Evolutionary conservation across 164 flowering plant genomes (phyloP).

Genomic region (Aristolochia californica): DNA sequence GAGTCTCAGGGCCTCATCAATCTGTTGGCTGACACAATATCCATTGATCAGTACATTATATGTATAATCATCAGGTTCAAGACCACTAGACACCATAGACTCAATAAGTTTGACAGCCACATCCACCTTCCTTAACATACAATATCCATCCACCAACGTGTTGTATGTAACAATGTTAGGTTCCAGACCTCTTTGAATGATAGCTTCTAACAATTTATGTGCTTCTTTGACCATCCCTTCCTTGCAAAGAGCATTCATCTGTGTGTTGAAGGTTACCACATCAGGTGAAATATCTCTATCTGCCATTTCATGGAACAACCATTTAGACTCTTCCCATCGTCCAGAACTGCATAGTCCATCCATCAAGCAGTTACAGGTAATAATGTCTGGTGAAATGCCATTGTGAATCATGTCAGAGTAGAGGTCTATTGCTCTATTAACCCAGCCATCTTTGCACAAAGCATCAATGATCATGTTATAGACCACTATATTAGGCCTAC

Average conservation of each 20-base stretch:
- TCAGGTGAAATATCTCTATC: conserved; percentile 3
- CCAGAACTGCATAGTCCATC: conserved; percentile 3
- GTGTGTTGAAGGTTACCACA: conserved; percentile 2
- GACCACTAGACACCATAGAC: conserved; percentile 24
- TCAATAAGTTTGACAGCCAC: conserved; percentile 26
- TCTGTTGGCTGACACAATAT: conserved; percentile 18
- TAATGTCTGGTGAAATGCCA: conserved; percentile 3
- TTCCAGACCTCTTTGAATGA: conserved; percentile 6
- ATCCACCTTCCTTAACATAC: conserved; percentile 10
- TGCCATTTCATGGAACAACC: conserved; percentile 4
- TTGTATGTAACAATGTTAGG: conserved; percentile 2
- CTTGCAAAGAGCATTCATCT: conserved; percentile 8
- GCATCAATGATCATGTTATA: background rate
- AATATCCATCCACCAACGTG: conserved; percentile 10
- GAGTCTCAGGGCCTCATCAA: conserved; percentile 27
- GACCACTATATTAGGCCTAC: background rate
- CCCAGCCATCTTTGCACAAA: conserved; percentile 1
- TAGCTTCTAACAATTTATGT: background rate
- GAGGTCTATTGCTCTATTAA: conserved; percentile 1
- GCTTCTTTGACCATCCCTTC: conserved; percentile 6
- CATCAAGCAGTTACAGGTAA: conserved; percentile 7
- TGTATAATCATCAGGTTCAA: conserved; percentile 17
- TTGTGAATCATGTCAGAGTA: background rate
- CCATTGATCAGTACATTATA: conserved; percentile 42
- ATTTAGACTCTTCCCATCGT: conserved; percentile 4